phyloP scores from a whole-genome alignment of 1,284 basidiomycete genomes.

The Meripilus lineatus region DNA sequence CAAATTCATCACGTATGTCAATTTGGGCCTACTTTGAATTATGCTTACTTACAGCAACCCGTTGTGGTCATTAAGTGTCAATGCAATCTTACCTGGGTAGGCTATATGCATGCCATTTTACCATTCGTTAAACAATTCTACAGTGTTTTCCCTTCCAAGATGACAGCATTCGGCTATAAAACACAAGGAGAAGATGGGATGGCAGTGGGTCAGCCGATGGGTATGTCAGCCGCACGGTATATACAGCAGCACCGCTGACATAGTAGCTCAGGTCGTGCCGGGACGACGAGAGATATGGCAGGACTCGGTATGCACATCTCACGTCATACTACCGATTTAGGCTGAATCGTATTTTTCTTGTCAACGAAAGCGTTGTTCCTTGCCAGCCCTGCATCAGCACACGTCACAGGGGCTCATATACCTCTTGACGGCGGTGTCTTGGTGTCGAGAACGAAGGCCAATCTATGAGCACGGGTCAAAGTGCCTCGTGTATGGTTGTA shows the following conservation, averaged over 20 bases:
- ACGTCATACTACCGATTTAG: not conserved
- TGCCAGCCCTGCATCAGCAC: slow-evolving; percentile 63
- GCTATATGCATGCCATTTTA: slow-evolving; percentile 9
- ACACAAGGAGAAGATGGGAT: slow-evolving; percentile 51
- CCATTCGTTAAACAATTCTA: not conserved
- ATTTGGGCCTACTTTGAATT: slow-evolving; percentile 5
- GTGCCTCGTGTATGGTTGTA: too few relatives aligned
- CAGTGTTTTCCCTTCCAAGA: slow-evolving; percentile 81
- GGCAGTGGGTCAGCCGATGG: slow-evolving; percentile 52
- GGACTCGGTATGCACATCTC: slow-evolving; percentile 55
- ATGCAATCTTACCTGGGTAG: slow-evolving; percentile 79
- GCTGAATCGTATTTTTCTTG: not conserved
- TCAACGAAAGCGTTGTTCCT: slow-evolving; percentile 51
- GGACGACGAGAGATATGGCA: slow-evolving; percentile 68
- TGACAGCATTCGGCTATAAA: slow-evolving; percentile 78
- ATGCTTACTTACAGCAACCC: slow-evolving; percentile 1
- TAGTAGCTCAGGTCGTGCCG: slow-evolving; percentile 51
- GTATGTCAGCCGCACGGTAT: slow-evolving; percentile 28
- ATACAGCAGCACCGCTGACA: slow-evolving; percentile 3
- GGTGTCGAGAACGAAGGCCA: slow-evolving; percentile 11
- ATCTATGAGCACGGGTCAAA: too few relatives aligned
- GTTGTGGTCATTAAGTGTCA: slow-evolving; percentile 49
- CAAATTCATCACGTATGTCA: slow-evolving; percentile 57
- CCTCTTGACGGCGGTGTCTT: slow-evolving; percentile 61
- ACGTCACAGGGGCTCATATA: slow-evolving; percentile 71